A percentile compares a stretch with the other conserved stretches of the same genome.
Conservation (phyloP, 2,329 filamentous ascomycete genomes). For the Calonectria crousiana region DNA sequence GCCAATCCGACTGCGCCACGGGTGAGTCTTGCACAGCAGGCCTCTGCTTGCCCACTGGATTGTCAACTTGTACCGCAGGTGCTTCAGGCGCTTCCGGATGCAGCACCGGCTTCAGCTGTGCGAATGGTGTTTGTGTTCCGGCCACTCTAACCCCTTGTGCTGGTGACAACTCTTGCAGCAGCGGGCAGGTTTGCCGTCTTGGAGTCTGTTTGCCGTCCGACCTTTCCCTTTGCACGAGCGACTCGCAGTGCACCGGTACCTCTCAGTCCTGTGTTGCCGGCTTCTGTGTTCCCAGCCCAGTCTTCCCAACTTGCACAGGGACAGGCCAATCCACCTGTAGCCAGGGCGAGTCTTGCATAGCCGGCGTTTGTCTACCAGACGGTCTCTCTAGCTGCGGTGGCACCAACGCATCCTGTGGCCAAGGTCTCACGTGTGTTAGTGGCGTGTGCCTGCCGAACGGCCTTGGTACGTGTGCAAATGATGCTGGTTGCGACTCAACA, state of each 20-base stretch:
- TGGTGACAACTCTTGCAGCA: constrained; percentile 15
- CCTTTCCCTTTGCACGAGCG: not conserved
- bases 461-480: not conserved
- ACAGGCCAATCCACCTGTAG: not conserved
- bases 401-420: not conserved
- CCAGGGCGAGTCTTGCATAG: not conserved
- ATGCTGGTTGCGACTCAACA: not conserved
- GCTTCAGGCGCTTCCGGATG: not conserved
- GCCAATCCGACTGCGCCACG: not conserved
- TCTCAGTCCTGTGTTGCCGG: constrained; percentile 7
- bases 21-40: constrained; percentile 7
- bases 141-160: not conserved
- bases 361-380: not conserved
- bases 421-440: not conserved
- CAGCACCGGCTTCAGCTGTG: not conserved
- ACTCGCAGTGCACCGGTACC: not conserved
- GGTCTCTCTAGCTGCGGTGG: not conserved
- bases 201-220: not conserved
- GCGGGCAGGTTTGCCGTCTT: constrained; percentile 19
- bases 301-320: not conserved
- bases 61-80: not conserved
- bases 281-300: not conserved
- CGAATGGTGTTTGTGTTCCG: not conserved
- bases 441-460: not conserved
- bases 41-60: not conserved